Conservation (phyloP, 768 basidiomycete genomes). For the Tulasnella sp. region DNA sequence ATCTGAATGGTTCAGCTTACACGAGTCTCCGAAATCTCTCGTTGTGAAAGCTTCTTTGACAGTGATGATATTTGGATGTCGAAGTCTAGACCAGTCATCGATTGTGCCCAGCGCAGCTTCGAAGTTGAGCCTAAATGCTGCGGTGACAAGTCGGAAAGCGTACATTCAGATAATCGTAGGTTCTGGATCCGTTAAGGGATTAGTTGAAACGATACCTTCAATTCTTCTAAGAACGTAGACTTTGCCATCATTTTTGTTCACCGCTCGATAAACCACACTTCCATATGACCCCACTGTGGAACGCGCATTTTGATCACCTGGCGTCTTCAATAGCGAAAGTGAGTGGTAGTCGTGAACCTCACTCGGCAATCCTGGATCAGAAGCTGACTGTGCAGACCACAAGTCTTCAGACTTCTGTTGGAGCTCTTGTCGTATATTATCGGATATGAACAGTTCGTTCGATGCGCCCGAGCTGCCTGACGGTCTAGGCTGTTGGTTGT, state of each 20-base stretch:
- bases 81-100: slow-evolving; percentile 75
- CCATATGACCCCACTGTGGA: slow-evolving; percentile 76
- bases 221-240: slow-evolving; percentile 72
- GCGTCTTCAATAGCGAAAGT: slow-evolving; percentile 64
- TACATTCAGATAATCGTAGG: background rate
- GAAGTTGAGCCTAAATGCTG: slow-evolving; percentile 75
- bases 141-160: background rate
- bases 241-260: slow-evolving; percentile 61
- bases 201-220: slow-evolving; percentile 52
- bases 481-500: slow-evolving; percentile 56
- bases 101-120: slow-evolving; percentile 73
- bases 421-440: slow-evolving; percentile 54
- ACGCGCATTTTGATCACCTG: slow-evolving; percentile 43
- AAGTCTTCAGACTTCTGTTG: slow-evolving; percentile 39
- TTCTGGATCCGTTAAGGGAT: background rate
- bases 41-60: slow-evolving; percentile 94
- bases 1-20: no score
- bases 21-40: slow-evolving; percentile 81
- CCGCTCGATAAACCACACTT: slow-evolving; percentile 76
- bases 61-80: slow-evolving; percentile 75
- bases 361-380: slow-evolving; percentile 47
- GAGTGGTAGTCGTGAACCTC: slow-evolving; percentile 88
- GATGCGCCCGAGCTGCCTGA: slow-evolving; percentile 34
- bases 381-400: slow-evolving; percentile 29
- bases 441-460: slow-evolving; percentile 66